Evolutionary conservation across 805 yeast genomes (phyloP).

Genomic region (Ogataea haglerorum): DNA sequence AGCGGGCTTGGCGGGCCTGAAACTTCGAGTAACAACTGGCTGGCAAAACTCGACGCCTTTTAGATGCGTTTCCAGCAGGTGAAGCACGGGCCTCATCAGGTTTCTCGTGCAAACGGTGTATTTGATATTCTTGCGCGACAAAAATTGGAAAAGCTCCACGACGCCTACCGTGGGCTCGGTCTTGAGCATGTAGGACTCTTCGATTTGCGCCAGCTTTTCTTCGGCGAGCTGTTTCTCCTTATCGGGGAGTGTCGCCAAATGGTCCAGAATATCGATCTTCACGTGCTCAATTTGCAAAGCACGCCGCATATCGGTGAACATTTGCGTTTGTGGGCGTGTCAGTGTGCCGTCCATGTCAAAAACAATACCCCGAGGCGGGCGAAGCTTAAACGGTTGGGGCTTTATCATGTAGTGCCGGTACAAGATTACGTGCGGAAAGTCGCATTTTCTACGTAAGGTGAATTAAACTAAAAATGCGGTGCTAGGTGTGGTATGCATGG

Average conservation of each 20-base stretch:
- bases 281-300: slow-evolving; percentile 46
- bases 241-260: slow-evolving; percentile 41
- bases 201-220: slow-evolving; percentile 47
- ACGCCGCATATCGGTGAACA: slow-evolving; percentile 53
- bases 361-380: slow-evolving; percentile 42
- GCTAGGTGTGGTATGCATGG: neutral
- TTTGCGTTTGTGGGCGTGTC: slow-evolving; percentile 54
- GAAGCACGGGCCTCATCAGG: slow-evolving; percentile 48
- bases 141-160: slow-evolving; percentile 36
- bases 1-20: slow-evolving; percentile 65
- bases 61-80: slow-evolving; percentile 45
- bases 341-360: slow-evolving; percentile 84
- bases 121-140: slow-evolving; percentile 30
- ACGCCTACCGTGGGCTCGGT: slow-evolving; percentile 53
- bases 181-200: slow-evolving; percentile 56
- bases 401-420: slow-evolving; percentile 1
- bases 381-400: neutral
- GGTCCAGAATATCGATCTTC: slow-evolving; percentile 49
- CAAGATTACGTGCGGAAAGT: neutral
- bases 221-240: slow-evolving; percentile 44
- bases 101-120: slow-evolving; percentile 66
- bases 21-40: slow-evolving; percentile 59
- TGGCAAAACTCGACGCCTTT: slow-evolving; percentile 36
- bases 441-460: neutral
- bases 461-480: neutral